Conservation (phyloP, 2,329 filamentous ascomycete genomes). For the Hypoxylon sp. region DNA sequence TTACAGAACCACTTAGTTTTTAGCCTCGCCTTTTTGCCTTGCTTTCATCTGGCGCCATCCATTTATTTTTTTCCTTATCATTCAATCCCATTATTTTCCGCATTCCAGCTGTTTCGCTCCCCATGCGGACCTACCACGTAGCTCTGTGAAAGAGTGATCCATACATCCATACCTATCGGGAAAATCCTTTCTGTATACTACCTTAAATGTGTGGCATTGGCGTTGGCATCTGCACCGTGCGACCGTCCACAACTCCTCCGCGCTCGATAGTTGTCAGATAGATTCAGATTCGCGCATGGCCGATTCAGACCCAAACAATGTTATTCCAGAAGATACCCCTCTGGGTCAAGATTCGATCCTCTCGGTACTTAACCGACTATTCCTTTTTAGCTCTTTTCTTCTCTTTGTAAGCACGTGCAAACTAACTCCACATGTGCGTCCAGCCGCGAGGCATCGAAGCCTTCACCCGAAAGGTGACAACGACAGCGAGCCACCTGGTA, state of each 20-base stretch:
- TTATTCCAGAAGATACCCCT: conserved; percentile 48
- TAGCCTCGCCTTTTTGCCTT: conserved; percentile 33
- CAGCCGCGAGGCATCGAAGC: conserved; percentile 85
- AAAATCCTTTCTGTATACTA: conserved; percentile 21
- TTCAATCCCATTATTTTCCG: conserved; percentile 28
- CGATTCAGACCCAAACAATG: conserved; percentile 47
- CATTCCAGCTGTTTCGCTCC: conserved; percentile 12
- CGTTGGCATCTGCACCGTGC: conserved; percentile 28
- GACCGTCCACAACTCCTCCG: conserved; percentile 26
- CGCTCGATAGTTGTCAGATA: conserved; percentile 25
- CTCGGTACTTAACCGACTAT: conserved; percentile 41
- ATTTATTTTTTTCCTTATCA: conserved; percentile 18
- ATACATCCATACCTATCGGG: conserved; percentile 20
- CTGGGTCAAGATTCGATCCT: conserved; percentile 47
- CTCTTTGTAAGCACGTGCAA: conserved; percentile 25
- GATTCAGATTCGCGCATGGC: conserved; percentile 47
- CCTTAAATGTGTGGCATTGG: conserved; percentile 31
- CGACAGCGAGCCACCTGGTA: conserved; percentile 91
- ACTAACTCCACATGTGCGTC: conserved; percentile 8
- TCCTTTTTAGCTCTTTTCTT: conserved; percentile 1
- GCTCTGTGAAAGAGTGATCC: conserved; percentile 25
- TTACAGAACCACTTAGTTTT: too few relatives aligned
- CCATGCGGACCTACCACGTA: conserved; percentile 27
- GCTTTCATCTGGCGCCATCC: conserved; percentile 4
- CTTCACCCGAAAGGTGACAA: conserved; percentile 93